Percentiles rank a stretch among this genome's conserved stretches.
Conservation (phyloP, 2,329 filamentous ascomycete genomes). For the Epichloe elymi region DNA sequence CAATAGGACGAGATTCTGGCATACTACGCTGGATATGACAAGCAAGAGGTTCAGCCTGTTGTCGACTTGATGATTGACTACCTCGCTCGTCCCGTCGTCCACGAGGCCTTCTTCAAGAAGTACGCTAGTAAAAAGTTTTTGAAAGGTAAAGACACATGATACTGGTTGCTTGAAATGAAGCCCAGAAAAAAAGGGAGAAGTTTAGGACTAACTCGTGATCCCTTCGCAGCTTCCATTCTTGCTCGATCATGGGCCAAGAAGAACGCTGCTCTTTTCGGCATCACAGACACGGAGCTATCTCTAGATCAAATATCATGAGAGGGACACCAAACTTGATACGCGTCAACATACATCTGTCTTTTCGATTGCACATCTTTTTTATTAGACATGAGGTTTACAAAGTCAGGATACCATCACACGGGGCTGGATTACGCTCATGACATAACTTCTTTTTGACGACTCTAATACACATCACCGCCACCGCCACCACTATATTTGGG, state of each 20-base stretch:
- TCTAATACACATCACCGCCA: conserved; percentile 17
- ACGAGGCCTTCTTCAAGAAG: conserved; percentile 99
- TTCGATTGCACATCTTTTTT: conserved; percentile 5
- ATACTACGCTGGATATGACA: conserved; percentile 86
- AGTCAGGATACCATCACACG: conserved; percentile 8
- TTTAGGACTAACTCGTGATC: conserved; percentile 9
- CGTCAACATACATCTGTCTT: conserved; percentile 2
- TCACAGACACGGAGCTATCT: conserved; percentile 34
- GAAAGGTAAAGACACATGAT: conserved; percentile 57
- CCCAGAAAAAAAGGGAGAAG: not conserved
- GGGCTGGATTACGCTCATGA: conserved; percentile 19
- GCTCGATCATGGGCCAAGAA: conserved; percentile 90
- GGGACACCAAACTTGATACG: conserved; percentile 2
- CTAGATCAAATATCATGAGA: conserved; percentile 33
- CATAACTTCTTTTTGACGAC: conserved; percentile 16
- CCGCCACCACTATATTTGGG: not conserved
- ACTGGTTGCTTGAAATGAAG: not conserved
- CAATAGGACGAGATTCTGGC: conserved; percentile 65
- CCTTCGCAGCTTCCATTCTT: conserved; percentile 63
- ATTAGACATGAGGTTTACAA: conserved; percentile 13
- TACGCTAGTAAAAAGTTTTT: conserved; percentile 99
- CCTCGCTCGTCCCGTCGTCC: conserved; percentile 73
- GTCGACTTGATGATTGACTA: conserved; percentile 95
- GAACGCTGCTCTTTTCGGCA: conserved; percentile 45
- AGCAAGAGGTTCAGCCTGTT: conserved; percentile 85